Percentiles rank a stretch among this genome's conserved stretches.
Conservation (phyloP, 352 stramenopile genomes). For the Halophytophthora batemanensis region DNA sequence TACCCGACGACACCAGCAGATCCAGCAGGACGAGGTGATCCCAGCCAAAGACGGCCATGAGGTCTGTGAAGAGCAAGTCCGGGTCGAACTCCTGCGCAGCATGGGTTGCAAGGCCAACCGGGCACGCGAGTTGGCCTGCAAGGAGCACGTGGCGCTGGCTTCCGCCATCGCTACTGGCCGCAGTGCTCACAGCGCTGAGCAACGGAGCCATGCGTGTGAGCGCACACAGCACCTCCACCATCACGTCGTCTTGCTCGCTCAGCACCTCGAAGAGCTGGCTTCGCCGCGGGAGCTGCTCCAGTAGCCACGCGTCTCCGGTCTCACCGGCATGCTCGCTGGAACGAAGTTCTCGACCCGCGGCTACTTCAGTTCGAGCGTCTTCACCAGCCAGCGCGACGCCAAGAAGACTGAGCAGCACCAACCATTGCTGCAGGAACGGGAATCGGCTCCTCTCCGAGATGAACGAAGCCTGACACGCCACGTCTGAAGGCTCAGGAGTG, state of each 20-base stretch:
- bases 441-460: constrained; percentile 32
- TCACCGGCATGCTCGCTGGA: background rate
- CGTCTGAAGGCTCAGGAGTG: constrained; percentile 8
- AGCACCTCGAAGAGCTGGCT: constrained; percentile 44
- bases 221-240: constrained; percentile 56
- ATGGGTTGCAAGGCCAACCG: constrained; percentile 6
- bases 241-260: constrained; percentile 66
- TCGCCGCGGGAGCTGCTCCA: constrained; percentile 22
- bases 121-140: background rate
- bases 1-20: constrained; percentile 69
- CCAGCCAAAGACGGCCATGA: constrained; percentile 39
- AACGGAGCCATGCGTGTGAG: constrained; percentile 26
- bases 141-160: background rate
- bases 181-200: too few relatives aligned
- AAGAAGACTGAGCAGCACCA: constrained; percentile 31
- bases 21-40: constrained; percentile 74
- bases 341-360: too few relatives aligned
- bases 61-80: constrained; percentile 55
- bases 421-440: constrained; percentile 62
- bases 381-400: constrained; percentile 17
- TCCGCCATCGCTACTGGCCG: too few relatives aligned
- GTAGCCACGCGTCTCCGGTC: background rate
- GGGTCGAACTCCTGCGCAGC: constrained; percentile 36
- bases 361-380: background rate
- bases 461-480: constrained; percentile 32